These are phyloP conservation scores for Hypomyces perniciosus DNA, from an alignment of 2,329 filamentous ascomycete species.

Conservation along the genomic window DNA sequence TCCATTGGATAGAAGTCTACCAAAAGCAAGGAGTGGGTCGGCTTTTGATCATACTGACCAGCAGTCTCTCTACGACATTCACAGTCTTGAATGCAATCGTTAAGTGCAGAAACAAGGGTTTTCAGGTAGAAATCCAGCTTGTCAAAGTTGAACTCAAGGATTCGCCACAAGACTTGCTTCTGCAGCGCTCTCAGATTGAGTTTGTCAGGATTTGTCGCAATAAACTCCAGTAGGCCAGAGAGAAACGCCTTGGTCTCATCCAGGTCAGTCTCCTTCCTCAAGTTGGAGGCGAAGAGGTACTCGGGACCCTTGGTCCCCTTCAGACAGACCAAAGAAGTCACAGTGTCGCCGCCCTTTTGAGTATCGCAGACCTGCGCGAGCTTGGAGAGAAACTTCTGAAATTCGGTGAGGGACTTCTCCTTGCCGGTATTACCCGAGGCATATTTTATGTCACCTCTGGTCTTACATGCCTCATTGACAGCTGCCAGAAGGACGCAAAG, in stretches of 20 bases:
- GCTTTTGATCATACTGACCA: background rate
- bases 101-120: background rate
- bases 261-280: constrained; percentile 6
- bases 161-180: constrained; percentile 13
- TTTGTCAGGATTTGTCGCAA: constrained; percentile 7
- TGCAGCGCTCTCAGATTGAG: background rate
- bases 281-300: constrained; percentile 14
- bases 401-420: background rate
- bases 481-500: constrained; percentile 2
- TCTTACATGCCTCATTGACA: constrained; percentile 7
- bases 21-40: background rate
- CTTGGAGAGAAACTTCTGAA: constrained; percentile 12
- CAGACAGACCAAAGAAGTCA: constrained; percentile 9
- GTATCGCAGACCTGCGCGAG: constrained; percentile 15
- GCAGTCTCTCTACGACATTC: background rate
- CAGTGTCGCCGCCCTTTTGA: constrained; percentile 7
- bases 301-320: constrained; percentile 1
- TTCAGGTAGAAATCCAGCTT: constrained; percentile 8
- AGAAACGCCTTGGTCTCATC: constrained; percentile 8
- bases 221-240: constrained; percentile 5
- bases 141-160: constrained; percentile 7
- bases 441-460: constrained; percentile 7
- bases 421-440: constrained; percentile 9
- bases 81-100: constrained; percentile 1
- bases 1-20: background rate